Evolutionary conservation across 257 asterid species (phyloP), one percentile per base, ranked within the genome.

Genomic region (Anisodus acutangulus): DNA sequence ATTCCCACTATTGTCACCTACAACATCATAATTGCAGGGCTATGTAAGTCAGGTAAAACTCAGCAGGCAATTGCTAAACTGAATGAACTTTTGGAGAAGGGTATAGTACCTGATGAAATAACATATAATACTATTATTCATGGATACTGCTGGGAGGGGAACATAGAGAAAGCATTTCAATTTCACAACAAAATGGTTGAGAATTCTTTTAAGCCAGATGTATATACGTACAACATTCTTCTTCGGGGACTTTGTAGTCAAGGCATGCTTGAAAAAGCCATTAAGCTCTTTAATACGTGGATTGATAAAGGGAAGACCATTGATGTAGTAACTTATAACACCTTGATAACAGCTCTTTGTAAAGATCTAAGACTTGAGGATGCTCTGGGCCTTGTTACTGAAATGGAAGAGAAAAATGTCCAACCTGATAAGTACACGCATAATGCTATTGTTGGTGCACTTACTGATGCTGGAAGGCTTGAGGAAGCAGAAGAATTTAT

Each of bases 121-220:
- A 94, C 98, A 3, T 94, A 90, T 86, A 93, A 95, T 86, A 91
- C 98, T 8, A 94, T 95, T 64, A 95, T 95, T 88, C 97, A 90
- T 10, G 98, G 98, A 22, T 94, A 88, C 68, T 93, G 95, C 71
- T 88, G 92, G 95, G 97, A 92, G 80, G 95, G 97, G 79, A 92
- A 90, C 43, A 81, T 94, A 26, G 93, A 90, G 86, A 89, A 90
- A 86, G 98, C 98, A 55, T 94, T 92, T 90, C 90, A 89, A 81
- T 93, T 95, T 88, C 93, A 94, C 87, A 93, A 94, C 26, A 22
- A 22, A 22, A 22, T 22, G 26, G 26, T 22, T 22, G 26, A 22
- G 86, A 88, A 88, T 79, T 91, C 93, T 8, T 91, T 95, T 64
- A 93, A 93, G 62, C 97, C 98, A 4, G 94, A 89, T 82, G 66